phyloP scores from a whole-genome alignment of 1,284 basidiomycete species.

The Boletus semigastroideus region DNA sequence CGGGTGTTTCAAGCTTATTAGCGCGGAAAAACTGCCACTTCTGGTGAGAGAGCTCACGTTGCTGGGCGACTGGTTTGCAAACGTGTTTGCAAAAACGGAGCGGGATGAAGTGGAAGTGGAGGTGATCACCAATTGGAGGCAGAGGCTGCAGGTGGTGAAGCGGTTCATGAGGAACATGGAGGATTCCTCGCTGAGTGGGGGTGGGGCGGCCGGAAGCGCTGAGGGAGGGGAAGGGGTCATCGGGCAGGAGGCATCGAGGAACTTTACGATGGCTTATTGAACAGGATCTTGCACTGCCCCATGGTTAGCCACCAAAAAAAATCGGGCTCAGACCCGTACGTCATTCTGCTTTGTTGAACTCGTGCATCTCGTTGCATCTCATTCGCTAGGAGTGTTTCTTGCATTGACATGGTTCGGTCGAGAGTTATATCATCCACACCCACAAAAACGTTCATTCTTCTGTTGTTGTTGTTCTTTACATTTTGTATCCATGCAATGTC shows the following conservation, averaged over 20 bases:
- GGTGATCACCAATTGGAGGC: constrained; percentile 88
- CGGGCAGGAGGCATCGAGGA: constrained; percentile 47
- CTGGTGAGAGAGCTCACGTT: constrained; percentile 85
- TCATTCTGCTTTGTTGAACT: not conserved
- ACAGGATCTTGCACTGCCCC: not conserved
- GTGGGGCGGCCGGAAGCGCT: not conserved
- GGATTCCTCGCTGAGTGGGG: constrained; percentile 12
- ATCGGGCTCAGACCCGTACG: constrained; percentile 1
- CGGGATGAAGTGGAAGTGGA: constrained; percentile 69
- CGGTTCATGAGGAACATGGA: constrained; percentile 46
- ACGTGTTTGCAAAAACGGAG: constrained; percentile 77
- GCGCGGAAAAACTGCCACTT: constrained; percentile 77
- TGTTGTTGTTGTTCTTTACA: not conserved
- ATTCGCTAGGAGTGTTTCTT: constrained; percentile 9
- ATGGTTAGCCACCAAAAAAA: constrained; percentile 7
- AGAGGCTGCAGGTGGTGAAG: constrained; percentile 76
- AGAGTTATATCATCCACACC: constrained; percentile 12
- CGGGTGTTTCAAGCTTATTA: constrained; percentile 91
- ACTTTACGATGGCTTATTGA: constrained; percentile 46
- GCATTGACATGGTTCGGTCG: constrained; percentile 12
- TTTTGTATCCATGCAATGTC: constrained; percentile 19
- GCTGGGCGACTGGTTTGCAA: constrained; percentile 85
- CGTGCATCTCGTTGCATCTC: not conserved
- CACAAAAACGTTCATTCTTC: constrained; percentile 5
- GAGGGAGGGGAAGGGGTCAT: constrained; percentile 42